Percentiles rank a stretch among this genome's conserved stretches.
phyloP scores from a whole-genome alignment of 176 grass and related monocot species.

The Eremochloa ophiuroides region DNA sequence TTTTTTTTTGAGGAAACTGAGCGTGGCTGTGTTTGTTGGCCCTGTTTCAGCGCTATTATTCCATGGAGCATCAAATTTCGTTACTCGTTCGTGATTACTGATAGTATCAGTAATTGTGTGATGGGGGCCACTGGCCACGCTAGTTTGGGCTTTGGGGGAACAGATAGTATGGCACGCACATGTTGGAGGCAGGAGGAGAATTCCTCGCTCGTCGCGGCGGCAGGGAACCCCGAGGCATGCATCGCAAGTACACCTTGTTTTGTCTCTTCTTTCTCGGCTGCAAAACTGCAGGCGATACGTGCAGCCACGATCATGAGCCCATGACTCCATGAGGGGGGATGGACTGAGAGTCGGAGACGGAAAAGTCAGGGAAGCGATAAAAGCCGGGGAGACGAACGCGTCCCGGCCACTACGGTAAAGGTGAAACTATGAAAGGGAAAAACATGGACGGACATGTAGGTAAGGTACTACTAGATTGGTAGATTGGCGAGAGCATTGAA shows the following conservation, averaged over 20 bases:
- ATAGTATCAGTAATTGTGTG: background rate
- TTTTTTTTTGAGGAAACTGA: too few relatives aligned
- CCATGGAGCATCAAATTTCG: background rate
- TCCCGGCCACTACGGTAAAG: background rate
- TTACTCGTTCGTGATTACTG: background rate
- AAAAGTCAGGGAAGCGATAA: background rate
- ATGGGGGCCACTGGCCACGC: background rate
- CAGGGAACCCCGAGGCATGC: background rate
- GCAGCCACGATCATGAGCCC: background rate
- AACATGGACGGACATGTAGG: background rate
- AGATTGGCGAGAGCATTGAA: constrained; percentile 21
- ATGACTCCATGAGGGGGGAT: background rate
- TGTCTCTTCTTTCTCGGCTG: constrained; percentile 26
- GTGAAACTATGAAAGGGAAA: background rate
- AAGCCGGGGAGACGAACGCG: background rate
- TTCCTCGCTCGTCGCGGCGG: background rate
- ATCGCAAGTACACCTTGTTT: background rate
- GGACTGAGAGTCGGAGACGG: background rate
- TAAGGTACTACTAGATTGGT: too few relatives aligned
- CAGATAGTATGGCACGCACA: background rate
- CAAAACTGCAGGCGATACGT: background rate
- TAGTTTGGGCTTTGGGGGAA: background rate
- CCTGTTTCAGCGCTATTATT: background rate
- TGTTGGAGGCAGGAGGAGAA: background rate
- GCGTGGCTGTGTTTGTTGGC: background rate